A percentile compares a stretch with the other conserved stretches of the same genome.
phyloP scores from a whole-genome alignment of 331 rosid genomes.

The Malus hybrid region DNA sequence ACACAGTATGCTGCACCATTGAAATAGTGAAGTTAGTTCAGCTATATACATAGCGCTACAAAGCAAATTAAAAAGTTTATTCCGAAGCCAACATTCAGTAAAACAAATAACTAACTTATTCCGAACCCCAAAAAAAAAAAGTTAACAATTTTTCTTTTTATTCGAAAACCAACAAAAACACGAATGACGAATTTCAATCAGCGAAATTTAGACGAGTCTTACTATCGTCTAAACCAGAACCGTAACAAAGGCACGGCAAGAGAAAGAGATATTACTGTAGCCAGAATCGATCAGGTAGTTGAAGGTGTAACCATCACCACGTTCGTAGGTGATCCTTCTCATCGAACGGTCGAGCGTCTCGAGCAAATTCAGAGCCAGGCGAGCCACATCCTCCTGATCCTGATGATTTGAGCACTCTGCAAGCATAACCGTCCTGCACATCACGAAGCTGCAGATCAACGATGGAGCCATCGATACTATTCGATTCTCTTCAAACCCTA shows the following conservation, averaged over 20 bases:
- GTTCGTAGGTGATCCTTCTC: conserved; percentile 49
- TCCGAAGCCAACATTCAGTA: background rate
- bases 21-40: background rate
- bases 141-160: too few relatives aligned
- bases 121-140: too few relatives aligned
- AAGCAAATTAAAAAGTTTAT: background rate
- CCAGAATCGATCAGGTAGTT: conserved; percentile 57
- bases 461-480: conserved; percentile 56
- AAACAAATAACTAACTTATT: background rate
- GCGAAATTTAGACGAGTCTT: background rate
- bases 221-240: too few relatives aligned
- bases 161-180: too few relatives aligned
- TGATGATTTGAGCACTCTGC: conserved; percentile 37
- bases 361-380: too few relatives aligned
- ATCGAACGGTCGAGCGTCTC: too few relatives aligned
- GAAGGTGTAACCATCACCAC: conserved; percentile 67
- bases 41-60: background rate
- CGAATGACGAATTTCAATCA: too few relatives aligned
- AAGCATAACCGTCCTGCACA: conserved; percentile 57
- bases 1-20: background rate
- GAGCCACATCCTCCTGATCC: too few relatives aligned
- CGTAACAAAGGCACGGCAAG: background rate
- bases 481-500: background rate
- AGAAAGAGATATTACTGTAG: conserved; percentile 34
- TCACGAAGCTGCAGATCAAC: conserved; percentile 67